phyloP scores from a whole-genome alignment of 225 moss, liverwort and hornwort species.

The Antitrichia curtipendula region DNA sequence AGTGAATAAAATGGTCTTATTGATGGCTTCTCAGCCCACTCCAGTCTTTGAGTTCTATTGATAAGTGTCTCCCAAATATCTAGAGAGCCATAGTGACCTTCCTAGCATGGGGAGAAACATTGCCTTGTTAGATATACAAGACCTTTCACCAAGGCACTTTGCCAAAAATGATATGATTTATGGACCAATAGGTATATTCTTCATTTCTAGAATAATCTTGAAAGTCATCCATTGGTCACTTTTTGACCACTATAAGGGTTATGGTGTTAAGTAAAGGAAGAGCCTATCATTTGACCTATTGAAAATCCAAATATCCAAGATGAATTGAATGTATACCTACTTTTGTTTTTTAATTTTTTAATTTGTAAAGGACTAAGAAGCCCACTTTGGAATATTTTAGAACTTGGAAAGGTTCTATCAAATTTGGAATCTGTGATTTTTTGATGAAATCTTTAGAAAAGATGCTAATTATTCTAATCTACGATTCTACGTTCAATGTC shows the following conservation, averaged over 20 bases:
- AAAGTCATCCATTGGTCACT: too few relatives aligned
- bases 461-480: not conserved
- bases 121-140: too few relatives aligned
- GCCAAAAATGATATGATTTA: not conserved
- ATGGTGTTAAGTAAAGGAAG: too few relatives aligned
- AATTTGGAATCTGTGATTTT: not conserved
- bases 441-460: not conserved
- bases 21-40: too few relatives aligned
- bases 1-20: too few relatives aligned
- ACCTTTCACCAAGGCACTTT: not conserved
- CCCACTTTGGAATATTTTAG: not conserved
- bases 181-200: not conserved
- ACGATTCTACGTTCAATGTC: too few relatives aligned
- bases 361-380: too few relatives aligned
- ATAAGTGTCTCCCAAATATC: too few relatives aligned
- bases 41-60: too few relatives aligned
- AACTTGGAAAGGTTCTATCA: accelerated
- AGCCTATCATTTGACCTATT: not conserved
- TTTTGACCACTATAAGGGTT: too few relatives aligned
- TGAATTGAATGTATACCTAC: not conserved
- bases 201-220: not conserved
- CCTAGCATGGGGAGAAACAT: too few relatives aligned
- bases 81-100: too few relatives aligned
- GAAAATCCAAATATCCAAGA: not conserved
- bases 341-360: not conserved